Percentiles rank a stretch among this genome's conserved stretches.
These are phyloP conservation scores for Oryza brachyantha DNA, from an alignment of 176 grass and related monocot genomes.

Conservation along the genomic window DNA sequence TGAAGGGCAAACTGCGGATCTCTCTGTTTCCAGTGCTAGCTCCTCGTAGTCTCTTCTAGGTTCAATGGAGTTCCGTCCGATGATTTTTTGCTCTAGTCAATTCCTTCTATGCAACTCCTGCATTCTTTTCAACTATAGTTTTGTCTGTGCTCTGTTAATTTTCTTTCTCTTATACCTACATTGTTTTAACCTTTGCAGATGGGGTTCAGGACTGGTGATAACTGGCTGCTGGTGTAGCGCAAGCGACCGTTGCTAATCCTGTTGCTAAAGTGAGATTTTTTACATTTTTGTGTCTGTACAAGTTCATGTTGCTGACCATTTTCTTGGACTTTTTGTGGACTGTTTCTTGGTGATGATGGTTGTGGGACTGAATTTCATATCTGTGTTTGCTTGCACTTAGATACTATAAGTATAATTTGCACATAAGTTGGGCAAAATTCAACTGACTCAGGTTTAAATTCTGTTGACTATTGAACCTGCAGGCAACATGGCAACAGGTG, in stretches of 20 bases:
- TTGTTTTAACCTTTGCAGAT: not conserved
- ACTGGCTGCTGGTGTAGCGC: not conserved
- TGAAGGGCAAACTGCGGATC: not conserved
- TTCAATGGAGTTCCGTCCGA: not conserved
- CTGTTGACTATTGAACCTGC: not conserved
- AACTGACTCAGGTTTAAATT: not conserved
- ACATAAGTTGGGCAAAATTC: not conserved
- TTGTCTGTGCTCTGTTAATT: not conserved
- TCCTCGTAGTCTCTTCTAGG: not conserved
- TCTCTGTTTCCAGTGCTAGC: not conserved
- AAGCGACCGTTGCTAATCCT: not conserved
- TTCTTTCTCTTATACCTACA: not conserved
- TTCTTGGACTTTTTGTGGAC: not conserved
- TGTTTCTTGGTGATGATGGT: not conserved
- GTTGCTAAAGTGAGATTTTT: slow-evolving; percentile 22
- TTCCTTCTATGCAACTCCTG: not conserved
- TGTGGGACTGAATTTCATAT: not conserved
- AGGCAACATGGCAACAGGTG: slow-evolving; percentile 3
- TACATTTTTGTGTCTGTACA: not conserved
- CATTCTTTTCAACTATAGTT: not conserved
- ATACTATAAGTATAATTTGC: not conserved
- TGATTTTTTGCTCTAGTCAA: not conserved
- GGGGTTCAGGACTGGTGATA: not conserved
- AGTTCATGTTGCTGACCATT: not conserved
- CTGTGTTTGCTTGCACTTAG: not conserved